Evolutionary conservation across 202 grass and related monocot species (phyloP).

Genomic region (Bolboschoenoplectus hybrid): DNA sequence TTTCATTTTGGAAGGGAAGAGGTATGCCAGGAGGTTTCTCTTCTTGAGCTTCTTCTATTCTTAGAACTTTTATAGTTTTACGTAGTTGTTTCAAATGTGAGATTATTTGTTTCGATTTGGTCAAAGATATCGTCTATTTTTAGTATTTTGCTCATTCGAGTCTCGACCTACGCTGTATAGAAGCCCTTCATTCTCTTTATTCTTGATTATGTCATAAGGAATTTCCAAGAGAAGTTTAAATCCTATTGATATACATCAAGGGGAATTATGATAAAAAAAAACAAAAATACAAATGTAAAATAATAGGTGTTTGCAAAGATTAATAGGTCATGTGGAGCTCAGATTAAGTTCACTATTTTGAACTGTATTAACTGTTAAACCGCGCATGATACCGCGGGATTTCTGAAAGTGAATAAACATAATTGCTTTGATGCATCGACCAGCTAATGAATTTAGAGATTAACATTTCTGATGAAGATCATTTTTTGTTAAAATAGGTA

Average conservation of each 20-base stretch:
- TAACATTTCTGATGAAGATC: not conserved
- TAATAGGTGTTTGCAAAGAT: not conserved
- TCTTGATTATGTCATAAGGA: not conserved
- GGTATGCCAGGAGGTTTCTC: not conserved
- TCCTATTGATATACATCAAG: not conserved
- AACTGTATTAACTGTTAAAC: not conserved
- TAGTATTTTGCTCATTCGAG: conserved; percentile 2
- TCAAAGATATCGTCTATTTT: conserved; percentile 28
- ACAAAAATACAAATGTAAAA: not conserved
- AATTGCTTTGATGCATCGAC: not conserved
- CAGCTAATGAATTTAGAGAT: not conserved
- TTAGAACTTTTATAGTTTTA: conserved; percentile 31
- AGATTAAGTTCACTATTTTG: not conserved
- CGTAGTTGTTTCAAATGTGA: not conserved
- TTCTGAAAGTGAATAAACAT: not conserved
- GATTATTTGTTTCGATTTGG: conserved; percentile 9
- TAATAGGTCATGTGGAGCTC: not conserved
- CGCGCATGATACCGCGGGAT: not conserved
- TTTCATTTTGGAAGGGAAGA: conserved; percentile 9
- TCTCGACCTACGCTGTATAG: not conserved
- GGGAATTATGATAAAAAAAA: not conserved
- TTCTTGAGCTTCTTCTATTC: conserved; percentile 39
- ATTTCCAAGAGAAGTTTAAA: not conserved
- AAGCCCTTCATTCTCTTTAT: not conserved
- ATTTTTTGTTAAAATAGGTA: not conserved